phyloP scores from a whole-genome alignment of 805 yeast species.

The Phaffomyces opuntiae region DNA sequence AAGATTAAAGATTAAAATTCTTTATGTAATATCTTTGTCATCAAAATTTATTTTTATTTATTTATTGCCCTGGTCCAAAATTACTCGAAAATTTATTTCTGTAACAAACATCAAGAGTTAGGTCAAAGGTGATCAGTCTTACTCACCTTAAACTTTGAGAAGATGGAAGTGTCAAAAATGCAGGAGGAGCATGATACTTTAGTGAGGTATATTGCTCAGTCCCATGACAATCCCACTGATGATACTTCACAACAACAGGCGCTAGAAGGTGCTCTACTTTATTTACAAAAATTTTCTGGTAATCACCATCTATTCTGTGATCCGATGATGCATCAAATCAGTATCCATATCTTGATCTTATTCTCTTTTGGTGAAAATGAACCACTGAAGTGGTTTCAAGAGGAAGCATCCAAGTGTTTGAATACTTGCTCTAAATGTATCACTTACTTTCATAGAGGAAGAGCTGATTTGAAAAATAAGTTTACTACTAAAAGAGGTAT shows the following conservation, averaged over 20 bases:
- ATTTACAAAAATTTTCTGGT: slow-evolving; percentile 24
- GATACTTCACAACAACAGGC: slow-evolving; percentile 29
- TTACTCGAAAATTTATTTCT: too few species aligned
- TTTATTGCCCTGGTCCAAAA: too few species aligned
- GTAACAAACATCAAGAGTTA: too few species aligned
- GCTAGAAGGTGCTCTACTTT: slow-evolving; percentile 34
- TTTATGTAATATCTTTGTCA: too few species aligned
- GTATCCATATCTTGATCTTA: slow-evolving; percentile 48
- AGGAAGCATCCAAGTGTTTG: slow-evolving; percentile 32
- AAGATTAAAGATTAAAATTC: too few species aligned
- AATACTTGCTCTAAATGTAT: slow-evolving; percentile 49
- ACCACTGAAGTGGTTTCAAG: slow-evolving; percentile 38
- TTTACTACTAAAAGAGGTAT: slow-evolving; percentile 46
- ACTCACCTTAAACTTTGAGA: too few species aligned
- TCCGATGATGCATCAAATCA: slow-evolving; percentile 36
- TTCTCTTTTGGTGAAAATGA: slow-evolving; percentile 51
- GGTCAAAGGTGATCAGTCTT: too few species aligned
- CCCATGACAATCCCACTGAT: slow-evolving; percentile 28
- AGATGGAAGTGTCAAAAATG: too few species aligned
- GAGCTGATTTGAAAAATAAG: slow-evolving; percentile 42
- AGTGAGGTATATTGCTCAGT: slow-evolving; percentile 3
- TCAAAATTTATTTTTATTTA: too few species aligned
- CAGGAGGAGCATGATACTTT: too few species aligned
- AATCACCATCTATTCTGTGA: slow-evolving; percentile 53
- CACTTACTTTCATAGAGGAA: slow-evolving; percentile 43